Evolutionary conservation across 345 rosid genomes (phyloP).

Genomic region (Corchorus capsularis): DNA sequence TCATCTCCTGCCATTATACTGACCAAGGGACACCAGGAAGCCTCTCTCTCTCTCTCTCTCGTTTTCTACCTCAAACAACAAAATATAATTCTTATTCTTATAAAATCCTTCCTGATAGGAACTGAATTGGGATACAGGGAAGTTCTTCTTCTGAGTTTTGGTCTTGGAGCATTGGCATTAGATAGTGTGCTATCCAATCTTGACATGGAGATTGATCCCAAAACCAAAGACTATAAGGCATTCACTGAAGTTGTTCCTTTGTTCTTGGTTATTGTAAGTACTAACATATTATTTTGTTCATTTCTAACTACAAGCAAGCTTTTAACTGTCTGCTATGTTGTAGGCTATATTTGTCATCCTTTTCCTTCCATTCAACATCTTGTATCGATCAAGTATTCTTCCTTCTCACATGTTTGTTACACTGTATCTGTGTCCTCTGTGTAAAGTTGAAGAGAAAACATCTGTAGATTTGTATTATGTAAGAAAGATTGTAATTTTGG

Average conservation of each 20-base stretch:
- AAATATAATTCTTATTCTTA: no score
- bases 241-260: conserved; percentile 48
- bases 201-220: conserved; percentile 47
- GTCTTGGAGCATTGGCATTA: conserved; percentile 42
- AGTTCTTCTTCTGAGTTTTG: conserved; percentile 39
- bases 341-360: conserved; percentile 6
- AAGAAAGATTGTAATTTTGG: not conserved
- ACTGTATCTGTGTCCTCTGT: conserved; percentile 41
- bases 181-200: conserved; percentile 41
- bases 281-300: not conserved
- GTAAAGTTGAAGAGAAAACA: conserved; percentile 13
- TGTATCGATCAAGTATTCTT: conserved; percentile 33
- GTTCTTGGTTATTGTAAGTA: conserved; percentile 29
- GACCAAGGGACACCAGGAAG: no score
- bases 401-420: conserved; percentile 38
- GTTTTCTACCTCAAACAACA: no score
- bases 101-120: conserved; percentile 6
- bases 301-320: not conserved
- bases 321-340: not conserved
- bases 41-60: no score
- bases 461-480: not conserved
- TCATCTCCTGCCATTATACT: no score
- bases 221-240: conserved; percentile 29
- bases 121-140: conserved; percentile 44
- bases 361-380: conserved; percentile 21